Evolutionary conservation across 768 basidiomycete genomes (phyloP).

Genomic region (Dentipellis fragilis): DNA sequence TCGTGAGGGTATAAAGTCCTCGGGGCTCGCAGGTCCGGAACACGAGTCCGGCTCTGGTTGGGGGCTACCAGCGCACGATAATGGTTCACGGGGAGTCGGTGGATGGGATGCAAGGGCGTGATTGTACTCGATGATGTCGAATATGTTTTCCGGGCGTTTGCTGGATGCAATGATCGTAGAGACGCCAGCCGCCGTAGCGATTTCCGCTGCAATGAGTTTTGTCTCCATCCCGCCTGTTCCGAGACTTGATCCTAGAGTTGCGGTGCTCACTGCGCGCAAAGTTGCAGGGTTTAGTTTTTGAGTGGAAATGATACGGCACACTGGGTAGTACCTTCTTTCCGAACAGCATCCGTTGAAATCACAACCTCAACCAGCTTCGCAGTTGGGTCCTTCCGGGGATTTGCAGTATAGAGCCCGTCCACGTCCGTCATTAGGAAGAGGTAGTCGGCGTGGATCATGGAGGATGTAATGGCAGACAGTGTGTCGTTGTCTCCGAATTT

Average conservation of each 20-base stretch:
- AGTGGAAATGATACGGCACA: too few relatives aligned
- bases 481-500: constrained; percentile 99
- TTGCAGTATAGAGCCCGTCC: constrained; percentile 89
- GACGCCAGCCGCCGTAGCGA: constrained; percentile 91
- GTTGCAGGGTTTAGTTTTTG: background rate
- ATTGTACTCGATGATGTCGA: constrained; percentile 77
- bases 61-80: constrained; percentile 17
- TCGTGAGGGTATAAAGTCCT: constrained; percentile 19
- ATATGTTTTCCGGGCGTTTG: constrained; percentile 63
- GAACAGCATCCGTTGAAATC: constrained; percentile 70
- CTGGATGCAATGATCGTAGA: constrained; percentile 86
- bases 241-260: constrained; percentile 83
- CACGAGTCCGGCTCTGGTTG: constrained; percentile 7
- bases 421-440: constrained; percentile 96
- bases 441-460: constrained; percentile 97
- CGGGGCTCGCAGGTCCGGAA: constrained; percentile 7
- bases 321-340: constrained; percentile 53
- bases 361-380: constrained; percentile 80
- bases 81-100: constrained; percentile 25
- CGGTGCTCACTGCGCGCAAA: constrained; percentile 67
- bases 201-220: constrained; percentile 95
- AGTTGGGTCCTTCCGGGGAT: constrained; percentile 82
- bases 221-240: constrained; percentile 99
- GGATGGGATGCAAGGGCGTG: constrained; percentile 29
- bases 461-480: constrained; percentile 90